Base-by-base conservation (phyloP, 768 basidiomycete genomes). In the Cystobasidium ongulense region DNA sequence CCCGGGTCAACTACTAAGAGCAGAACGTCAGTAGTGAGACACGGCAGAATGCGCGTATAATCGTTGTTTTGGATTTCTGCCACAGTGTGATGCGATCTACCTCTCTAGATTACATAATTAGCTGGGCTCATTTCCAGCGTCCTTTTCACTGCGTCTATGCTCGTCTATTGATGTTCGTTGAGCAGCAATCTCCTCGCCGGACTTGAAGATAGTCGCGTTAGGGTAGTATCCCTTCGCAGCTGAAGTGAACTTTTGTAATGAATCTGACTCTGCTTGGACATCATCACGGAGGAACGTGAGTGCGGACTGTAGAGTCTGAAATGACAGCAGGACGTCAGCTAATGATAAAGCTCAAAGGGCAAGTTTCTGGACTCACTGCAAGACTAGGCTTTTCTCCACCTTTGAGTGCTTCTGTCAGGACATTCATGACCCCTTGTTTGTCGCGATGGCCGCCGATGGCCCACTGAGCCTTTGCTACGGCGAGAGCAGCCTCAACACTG, bases 41-140 rank as follows among this genome's bases (percentile, higher is more conserved):
- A 46, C 43, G 43, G 13, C 43, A n/a, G 43, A 46, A 46, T 46
- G 43, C 43, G 43, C 43, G 43, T 46, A 46, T n/a, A n/a, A 46
- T n/a, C n/a, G 43, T 13, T n/a, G 43, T 46, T 13, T n/a, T 46
- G 43, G 13, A 46, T 46, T 46, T 46, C 43, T 13, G 43, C 43
- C 43, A 46, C 43, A 46, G n/a, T 13, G n/a, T 46, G n/a, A 13
- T 35, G 33, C 13, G 29, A 5, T 27, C 63, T 64, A 25, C 4
- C 15, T 29, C 61, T 8, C 33, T 33, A 8, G 15, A 5, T 8
- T 43, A 35, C 35, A 43, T 64, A 7, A 38, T 27, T 38, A 15
- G 25, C 23, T 64, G 41, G 15, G 27, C 68, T 71, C 68, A 46
- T 71, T 71, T 23, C 68, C 68, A 33, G 68, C 68, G 25, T 54